Base-by-base conservation (phyloP, 257 asterid species). In the Asclepias syriaca region DNA sequence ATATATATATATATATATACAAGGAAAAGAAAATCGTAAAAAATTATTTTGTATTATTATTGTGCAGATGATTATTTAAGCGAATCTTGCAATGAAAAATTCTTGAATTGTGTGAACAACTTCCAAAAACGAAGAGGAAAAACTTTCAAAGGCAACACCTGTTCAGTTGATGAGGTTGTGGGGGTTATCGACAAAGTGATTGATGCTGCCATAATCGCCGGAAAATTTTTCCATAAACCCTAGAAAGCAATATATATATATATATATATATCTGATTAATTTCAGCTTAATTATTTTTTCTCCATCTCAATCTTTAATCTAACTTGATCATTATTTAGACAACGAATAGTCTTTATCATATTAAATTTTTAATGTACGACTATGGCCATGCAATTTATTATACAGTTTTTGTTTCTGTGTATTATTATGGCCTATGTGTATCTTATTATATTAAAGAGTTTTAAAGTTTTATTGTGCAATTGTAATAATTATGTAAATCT, bases 181-280 rank as follows among this genome's bases (percentile, higher is more conserved):
- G 71, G 74, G 4, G 24, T 87, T 53, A 74, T 94, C n/a, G 77
- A 74, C 29, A 76, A 75, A 46, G 96, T 86, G 72, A 91, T 91
- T 72, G 84, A 78, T 68, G 98, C 97, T 69, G 98, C 98, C 45
- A 83, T 94, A 6, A 7, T 81, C 66, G 97, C 97, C 8, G 97
- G 97, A 66, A 94, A 74, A 78, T 69, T 87, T 58, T 72, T 91
- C 55, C 90, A 89, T 40, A 85, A 81, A 80, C 97, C 90, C 39
- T 88, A 80, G 79, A 43, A 43, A 8, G 15, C 49, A 46, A 5
- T 0, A 34, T 2, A 34, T 2, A 32, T n/a, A n/a, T n/a, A n/a
- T n/a, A n/a, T n/a, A n/a, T 24, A 24, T 24, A 24, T 24, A 24
- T 24, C 6, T 61, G 0, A 15, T 34, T 2, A 16, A 37, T 64